phyloP scores from a whole-genome alignment of 768 basidiomycete species.

The Lactifluus pinguis region DNA sequence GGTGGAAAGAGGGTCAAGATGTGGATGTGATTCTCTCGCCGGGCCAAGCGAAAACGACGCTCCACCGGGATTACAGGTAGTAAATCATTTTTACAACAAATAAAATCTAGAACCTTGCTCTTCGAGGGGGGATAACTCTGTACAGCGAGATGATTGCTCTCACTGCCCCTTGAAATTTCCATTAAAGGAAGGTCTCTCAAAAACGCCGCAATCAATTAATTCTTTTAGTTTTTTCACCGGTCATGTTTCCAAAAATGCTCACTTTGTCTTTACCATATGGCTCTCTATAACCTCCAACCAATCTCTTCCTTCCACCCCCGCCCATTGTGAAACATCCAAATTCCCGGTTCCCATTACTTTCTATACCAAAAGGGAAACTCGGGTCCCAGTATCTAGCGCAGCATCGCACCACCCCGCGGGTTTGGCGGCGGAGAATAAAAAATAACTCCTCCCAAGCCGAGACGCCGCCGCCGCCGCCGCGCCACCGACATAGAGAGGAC shows the following conservation, averaged over 20 bases:
- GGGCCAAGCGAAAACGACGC: neutral
- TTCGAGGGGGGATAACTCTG: neutral
- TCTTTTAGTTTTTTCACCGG: neutral
- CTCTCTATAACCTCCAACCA: neutral
- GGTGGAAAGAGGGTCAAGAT: constrained; percentile 1
- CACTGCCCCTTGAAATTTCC: constrained; percentile 2
- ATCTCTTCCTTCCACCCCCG: neutral
- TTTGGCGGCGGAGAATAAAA: constrained; percentile 6
- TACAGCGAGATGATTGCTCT: too few relatives aligned
- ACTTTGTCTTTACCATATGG: neutral
- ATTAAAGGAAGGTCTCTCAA: constrained; percentile 5
- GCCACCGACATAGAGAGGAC: neutral
- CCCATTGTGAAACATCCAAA: neutral
- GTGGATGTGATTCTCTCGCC: too few relatives aligned
- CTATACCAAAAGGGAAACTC: constrained; percentile 16
- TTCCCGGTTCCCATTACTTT: neutral
- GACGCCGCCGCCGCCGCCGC: constrained; percentile 2
- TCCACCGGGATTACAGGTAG: constrained; percentile 3
- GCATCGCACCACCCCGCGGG: neutral
- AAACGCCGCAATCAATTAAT: constrained; percentile 1
- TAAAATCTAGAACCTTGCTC: constrained; percentile 12
- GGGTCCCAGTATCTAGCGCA: constrained; percentile 2
- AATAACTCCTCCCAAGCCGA: neutral
- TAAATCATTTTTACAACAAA: too few relatives aligned
- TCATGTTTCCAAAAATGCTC: neutral